Conservation (phyloP, 495 filamentous ascomycete species). For the Penicillium mononematosum region DNA sequence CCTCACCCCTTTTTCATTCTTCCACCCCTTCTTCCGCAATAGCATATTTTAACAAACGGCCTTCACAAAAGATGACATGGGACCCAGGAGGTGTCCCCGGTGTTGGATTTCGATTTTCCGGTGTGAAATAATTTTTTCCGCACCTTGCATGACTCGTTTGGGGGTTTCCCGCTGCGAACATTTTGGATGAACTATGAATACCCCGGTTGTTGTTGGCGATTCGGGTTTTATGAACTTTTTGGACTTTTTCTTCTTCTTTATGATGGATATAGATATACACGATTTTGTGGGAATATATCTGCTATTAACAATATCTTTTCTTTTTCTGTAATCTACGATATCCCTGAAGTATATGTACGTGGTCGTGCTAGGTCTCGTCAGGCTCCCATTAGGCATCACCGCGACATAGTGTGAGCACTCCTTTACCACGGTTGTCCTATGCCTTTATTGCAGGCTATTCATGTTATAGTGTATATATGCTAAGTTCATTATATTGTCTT, state of each 20-base stretch:
- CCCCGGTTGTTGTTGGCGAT: constrained; percentile 37
- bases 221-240: constrained; percentile 26
- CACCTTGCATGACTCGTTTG: constrained; percentile 24
- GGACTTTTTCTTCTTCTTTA: constrained; percentile 16
- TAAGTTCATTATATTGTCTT: too few species aligned
- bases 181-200: constrained; percentile 37
- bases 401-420: background rate
- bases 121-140: constrained; percentile 14
- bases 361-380: background rate
- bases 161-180: background rate
- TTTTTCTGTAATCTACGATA: background rate
- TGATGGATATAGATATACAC: constrained; percentile 29
- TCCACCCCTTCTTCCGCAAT: constrained; percentile 19
- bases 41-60: constrained; percentile 23
- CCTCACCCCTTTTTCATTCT: constrained; percentile 16
- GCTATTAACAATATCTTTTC: background rate
- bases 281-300: constrained; percentile 15
- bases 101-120: constrained; percentile 20
- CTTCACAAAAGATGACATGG: constrained; percentile 23
- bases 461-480: too few species aligned
- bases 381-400: background rate
- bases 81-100: constrained; percentile 24
- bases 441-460: too few species aligned
- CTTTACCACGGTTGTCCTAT: too few species aligned
- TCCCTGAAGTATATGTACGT: background rate